phyloP scores from a whole-genome alignment of 768 basidiomycete species.

The Gyrodon lividus region DNA sequence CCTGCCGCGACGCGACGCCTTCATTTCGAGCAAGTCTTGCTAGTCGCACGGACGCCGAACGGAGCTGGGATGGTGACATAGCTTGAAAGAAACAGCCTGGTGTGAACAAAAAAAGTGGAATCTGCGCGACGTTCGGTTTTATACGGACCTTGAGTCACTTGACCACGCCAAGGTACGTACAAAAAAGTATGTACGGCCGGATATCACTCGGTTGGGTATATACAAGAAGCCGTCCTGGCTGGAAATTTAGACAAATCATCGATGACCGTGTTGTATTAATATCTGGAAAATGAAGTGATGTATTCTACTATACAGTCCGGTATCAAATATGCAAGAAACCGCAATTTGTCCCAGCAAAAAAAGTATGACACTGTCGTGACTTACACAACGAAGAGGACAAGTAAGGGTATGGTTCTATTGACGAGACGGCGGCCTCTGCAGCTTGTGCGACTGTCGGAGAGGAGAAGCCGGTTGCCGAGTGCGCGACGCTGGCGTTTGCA shows the following conservation, averaged over 20 bases:
- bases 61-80: slow-evolving; percentile 23
- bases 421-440: neutral
- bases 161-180: neutral
- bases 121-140: slow-evolving; percentile 18
- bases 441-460: neutral
- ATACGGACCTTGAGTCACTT: slow-evolving; percentile 13
- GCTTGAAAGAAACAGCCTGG: neutral
- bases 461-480: neutral
- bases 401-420: neutral
- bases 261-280: no score
- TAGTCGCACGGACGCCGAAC: slow-evolving; percentile 10
- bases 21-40: slow-evolving; percentile 5
- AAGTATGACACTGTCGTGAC: no score
- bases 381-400: no score
- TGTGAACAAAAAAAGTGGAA: neutral
- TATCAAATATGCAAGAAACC: no score
- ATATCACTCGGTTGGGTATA: no score
- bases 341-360: no score
- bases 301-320: no score
- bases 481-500: neutral
- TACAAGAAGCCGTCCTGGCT: neutral
- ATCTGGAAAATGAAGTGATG: no score
- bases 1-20: slow-evolving; percentile 7
- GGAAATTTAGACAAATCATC: no score
- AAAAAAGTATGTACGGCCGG: no score